A percentile compares a stretch with the other conserved stretches of the same genome.
Evolutionary conservation across 2,329 filamentous ascomycete species (phyloP).

Genomic region (Cytospora paraplurivora): DNA sequence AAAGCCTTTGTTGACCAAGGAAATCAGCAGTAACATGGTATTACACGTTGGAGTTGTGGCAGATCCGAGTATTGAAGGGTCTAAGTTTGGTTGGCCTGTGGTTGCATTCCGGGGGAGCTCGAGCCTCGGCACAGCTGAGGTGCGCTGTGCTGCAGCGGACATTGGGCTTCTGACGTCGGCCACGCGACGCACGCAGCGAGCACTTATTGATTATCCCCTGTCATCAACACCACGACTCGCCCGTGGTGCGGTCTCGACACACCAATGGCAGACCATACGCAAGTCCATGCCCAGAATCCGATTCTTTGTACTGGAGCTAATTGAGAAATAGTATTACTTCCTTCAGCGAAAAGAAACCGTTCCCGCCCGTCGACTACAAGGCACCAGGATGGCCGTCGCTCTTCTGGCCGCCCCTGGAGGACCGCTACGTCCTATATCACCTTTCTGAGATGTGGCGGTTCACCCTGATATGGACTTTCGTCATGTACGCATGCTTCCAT

Average conservation of each 20-base stretch:
- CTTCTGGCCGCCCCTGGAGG: slow-evolving; percentile 66
- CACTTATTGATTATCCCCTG: slow-evolving; percentile 10
- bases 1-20: not conserved
- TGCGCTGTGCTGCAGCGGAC: not conserved
- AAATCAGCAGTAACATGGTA: not conserved
- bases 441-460: slow-evolving; percentile 82
- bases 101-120: slow-evolving; percentile 19
- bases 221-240: slow-evolving; percentile 7
- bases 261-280: slow-evolving; percentile 17
- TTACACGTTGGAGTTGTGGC: not conserved
- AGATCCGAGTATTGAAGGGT: not conserved
- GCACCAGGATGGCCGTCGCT: slow-evolving; percentile 79
- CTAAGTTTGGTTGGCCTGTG: slow-evolving; percentile 5
- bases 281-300: not conserved
- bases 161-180: too few relatives aligned
- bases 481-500: slow-evolving; percentile 77
- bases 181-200: too few relatives aligned
- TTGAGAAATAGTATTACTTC: slow-evolving; percentile 19
- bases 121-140: slow-evolving; percentile 36
- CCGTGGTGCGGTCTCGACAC: not conserved
- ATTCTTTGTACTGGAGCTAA: not conserved
- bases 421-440: slow-evolving; percentile 67
- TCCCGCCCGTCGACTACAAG: slow-evolving; percentile 59
- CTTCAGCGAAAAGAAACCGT: slow-evolving; percentile 26
- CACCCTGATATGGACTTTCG: slow-evolving; percentile 82